Percentiles rank a stretch among this genome's conserved stretches.
These are phyloP conservation scores for Fusarium agapanthi DNA, from an alignment of 2,329 filamentous ascomycete species.

Conservation along the genomic window DNA sequence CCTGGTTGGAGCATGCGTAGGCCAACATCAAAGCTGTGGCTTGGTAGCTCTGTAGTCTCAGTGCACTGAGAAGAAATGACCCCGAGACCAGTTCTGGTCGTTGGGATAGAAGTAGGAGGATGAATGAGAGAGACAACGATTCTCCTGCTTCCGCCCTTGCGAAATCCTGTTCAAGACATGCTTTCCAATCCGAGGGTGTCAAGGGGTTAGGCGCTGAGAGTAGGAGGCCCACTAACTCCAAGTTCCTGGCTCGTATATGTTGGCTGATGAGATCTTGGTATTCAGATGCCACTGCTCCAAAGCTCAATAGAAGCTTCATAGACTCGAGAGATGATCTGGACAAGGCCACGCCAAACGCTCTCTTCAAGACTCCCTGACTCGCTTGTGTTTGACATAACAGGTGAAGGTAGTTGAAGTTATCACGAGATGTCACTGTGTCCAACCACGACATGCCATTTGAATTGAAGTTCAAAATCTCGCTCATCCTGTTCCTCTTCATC, in stretches of 20 bases:
- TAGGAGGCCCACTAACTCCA: neutral
- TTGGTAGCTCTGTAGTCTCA: neutral
- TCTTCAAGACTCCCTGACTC: neutral
- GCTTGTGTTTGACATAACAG: slow-evolving; percentile 6
- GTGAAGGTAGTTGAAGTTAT: slow-evolving; percentile 17
- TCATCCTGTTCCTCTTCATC: slow-evolving; percentile 11
- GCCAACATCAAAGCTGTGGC: slow-evolving; percentile 4
- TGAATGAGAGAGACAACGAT: neutral
- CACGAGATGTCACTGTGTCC: neutral
- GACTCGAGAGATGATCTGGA: neutral
- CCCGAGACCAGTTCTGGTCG: neutral
- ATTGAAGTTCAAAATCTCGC: neutral
- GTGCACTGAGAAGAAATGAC: neutral
- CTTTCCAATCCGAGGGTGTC: neutral
- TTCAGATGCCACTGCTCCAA: neutral
- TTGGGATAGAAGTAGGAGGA: neutral
- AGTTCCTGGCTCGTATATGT: neutral
- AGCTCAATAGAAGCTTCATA: slow-evolving; percentile 6
- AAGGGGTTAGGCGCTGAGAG: neutral
- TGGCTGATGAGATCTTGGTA: neutral
- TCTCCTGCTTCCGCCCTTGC: neutral
- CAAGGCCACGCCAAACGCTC: slow-evolving; percentile 8
- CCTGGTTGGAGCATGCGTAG: neutral
- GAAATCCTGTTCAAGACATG: slow-evolving; percentile 1
- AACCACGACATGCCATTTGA: neutral